These are phyloP conservation scores for Colletotrichum tofieldiae DNA, from an alignment of 2,329 filamentous ascomycete genomes.

Conservation along the genomic window DNA sequence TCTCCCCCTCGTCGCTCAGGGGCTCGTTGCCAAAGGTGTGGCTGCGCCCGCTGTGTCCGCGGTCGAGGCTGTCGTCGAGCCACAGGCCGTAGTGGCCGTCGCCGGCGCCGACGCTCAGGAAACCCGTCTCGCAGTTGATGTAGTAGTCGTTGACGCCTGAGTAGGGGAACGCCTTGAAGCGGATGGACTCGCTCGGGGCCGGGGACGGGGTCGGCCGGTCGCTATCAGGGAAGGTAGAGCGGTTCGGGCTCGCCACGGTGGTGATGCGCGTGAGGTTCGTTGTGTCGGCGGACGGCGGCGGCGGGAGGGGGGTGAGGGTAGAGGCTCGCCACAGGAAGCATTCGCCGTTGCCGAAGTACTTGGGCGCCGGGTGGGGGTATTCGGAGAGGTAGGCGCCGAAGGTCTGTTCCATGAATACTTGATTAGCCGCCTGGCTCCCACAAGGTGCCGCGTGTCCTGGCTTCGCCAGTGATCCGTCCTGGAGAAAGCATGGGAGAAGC, in stretches of 20 bases:
- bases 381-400: constrained; percentile 98
- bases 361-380: constrained; percentile 82
- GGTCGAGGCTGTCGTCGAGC: constrained; percentile 89
- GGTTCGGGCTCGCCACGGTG: constrained; percentile 52
- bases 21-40: constrained; percentile 96
- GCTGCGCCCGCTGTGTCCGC: constrained; percentile 86
- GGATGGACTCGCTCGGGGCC: constrained; percentile 80
- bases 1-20: constrained; percentile 91
- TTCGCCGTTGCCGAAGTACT: constrained; percentile 97
- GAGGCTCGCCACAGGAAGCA: constrained; percentile 83
- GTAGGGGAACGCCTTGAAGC: constrained; percentile 98
- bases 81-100: constrained; percentile 95
- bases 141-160: constrained; percentile 97
- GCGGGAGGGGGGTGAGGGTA: constrained; percentile 67
- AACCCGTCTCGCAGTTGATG: constrained; percentile 91
- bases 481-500: not conserved
- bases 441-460: not conserved
- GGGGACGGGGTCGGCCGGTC: constrained; percentile 52
- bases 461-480: not conserved
- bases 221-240: constrained; percentile 41
- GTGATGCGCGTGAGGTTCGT: constrained; percentile 62
- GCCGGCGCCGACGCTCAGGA: constrained; percentile 87
- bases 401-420: constrained; percentile 61
- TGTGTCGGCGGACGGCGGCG: constrained; percentile 68
- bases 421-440: constrained; percentile 7